These are phyloP conservation scores for Prinsepia uniflora DNA, from an alignment of 306 rosid species.

Conservation along the genomic window DNA sequence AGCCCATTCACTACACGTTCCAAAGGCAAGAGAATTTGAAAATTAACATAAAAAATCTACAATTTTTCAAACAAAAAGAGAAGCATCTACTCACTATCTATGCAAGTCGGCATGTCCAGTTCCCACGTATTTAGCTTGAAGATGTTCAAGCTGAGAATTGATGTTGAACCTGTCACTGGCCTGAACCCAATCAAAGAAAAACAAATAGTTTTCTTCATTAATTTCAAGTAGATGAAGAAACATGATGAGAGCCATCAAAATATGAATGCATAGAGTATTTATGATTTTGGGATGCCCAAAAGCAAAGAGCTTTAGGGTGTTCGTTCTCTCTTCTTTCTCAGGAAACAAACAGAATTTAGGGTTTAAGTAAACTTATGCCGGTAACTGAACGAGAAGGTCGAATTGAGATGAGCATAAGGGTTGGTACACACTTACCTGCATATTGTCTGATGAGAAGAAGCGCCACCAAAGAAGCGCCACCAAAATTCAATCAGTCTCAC, in stretches of 20 bases:
- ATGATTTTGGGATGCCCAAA: neutral
- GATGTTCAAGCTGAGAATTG: constrained; percentile 94
- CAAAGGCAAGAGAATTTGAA: neutral
- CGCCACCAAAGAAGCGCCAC: neutral
- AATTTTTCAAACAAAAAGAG: neutral
- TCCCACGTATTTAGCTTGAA: constrained; percentile 95
- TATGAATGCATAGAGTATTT: neutral
- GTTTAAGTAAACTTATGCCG: neutral
- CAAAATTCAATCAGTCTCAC: neutral
- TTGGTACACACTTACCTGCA: constrained; percentile 24
- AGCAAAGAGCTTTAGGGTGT: neutral
- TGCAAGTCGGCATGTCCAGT: constrained; percentile 90
- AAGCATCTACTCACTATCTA: constrained; percentile 60
- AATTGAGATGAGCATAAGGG: constrained; percentile 5
- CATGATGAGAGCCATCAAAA: neutral
- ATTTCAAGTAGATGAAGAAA: neutral
- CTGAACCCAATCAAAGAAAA: constrained; percentile 28
- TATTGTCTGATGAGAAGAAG: constrained; percentile 14
- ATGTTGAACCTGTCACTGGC: constrained; percentile 97
- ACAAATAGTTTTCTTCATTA: neutral
- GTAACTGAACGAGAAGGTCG: neutral
- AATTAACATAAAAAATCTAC: neutral
- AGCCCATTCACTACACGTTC: constrained; percentile 74
- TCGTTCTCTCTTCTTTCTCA: neutral
- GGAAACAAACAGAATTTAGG: neutral